phyloP scores from a whole-genome alignment of 2,329 filamentous ascomycete species.

The Epichloe gansuensis region DNA sequence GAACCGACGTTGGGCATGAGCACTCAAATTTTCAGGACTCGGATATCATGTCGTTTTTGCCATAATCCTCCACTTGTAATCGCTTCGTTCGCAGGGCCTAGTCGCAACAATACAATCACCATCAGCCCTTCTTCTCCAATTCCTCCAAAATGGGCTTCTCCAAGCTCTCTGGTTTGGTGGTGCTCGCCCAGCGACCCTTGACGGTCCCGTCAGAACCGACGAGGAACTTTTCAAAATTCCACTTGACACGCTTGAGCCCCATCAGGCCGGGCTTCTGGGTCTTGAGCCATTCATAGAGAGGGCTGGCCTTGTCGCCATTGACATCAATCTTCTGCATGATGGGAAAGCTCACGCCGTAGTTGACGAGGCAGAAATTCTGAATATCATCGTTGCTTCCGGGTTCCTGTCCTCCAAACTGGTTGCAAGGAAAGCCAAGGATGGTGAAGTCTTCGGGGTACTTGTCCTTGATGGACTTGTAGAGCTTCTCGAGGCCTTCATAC shows the following conservation, averaged over 20 bases:
- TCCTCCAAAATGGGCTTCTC: conserved; percentile 66
- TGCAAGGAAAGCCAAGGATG: conserved; percentile 94
- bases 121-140: conserved; percentile 38
- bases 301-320: conserved; percentile 71
- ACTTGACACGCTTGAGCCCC: conserved; percentile 87
- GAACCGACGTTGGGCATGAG: too few species aligned
- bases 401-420: conserved; percentile 90
- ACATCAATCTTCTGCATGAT: conserved; percentile 87
- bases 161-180: conserved; percentile 71
- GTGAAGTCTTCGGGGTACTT: conserved; percentile 64
- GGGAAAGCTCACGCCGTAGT: conserved; percentile 86
- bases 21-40: too few species aligned
- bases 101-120: neutral
- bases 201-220: conserved; percentile 77
- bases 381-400: conserved; percentile 73
- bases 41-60: neutral
- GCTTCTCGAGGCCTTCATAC: conserved; percentile 77
- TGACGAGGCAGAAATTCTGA: conserved; percentile 75
- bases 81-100: too few species aligned
- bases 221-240: conserved; percentile 99
- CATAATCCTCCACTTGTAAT: too few species aligned
- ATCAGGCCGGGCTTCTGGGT: conserved; percentile 65
- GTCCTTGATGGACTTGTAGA: conserved; percentile 67
- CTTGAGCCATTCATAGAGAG: conserved; percentile 53
- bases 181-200: conserved; percentile 74